A percentile compares a stretch with the other conserved stretches of the same genome.
Evolutionary conservation across 768 basidiomycete species (phyloP).

Genomic region (Vishniacozyma victoriae): DNA sequence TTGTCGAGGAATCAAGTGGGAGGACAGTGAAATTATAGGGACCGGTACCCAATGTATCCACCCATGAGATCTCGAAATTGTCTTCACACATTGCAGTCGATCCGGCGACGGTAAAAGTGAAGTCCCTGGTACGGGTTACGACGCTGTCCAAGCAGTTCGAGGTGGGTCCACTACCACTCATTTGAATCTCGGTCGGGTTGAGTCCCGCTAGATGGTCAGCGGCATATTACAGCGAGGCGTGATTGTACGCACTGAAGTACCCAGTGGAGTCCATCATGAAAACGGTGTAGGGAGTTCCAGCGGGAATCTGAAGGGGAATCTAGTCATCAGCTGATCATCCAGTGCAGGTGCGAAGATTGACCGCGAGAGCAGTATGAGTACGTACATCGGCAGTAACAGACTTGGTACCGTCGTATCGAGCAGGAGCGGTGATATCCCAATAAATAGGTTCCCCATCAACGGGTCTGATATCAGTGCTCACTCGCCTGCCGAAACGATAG

Average conservation of each 20-base stretch:
- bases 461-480: background rate
- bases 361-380: background rate
- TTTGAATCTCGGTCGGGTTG: background rate
- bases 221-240: too few species aligned
- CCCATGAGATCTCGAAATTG: conserved; percentile 33
- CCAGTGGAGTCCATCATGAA: background rate
- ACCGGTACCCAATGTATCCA: conserved; percentile 12
- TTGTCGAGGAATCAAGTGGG: conserved; percentile 26
- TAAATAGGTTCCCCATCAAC: background rate
- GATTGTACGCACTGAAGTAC: too few species aligned
- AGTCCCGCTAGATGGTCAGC: too few species aligned
- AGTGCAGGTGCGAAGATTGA: background rate
- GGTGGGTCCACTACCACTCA: too few species aligned
- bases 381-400: background rate
- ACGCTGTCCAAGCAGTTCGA: background rate
- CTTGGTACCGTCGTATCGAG: background rate
- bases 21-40: conserved; percentile 35
- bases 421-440: background rate
- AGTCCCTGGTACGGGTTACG: conserved; percentile 10
- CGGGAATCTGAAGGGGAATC: background rate
- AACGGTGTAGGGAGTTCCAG: background rate
- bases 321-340: background rate
- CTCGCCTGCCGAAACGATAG: background rate
- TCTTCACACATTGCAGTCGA: conserved; percentile 22
- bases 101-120: conserved; percentile 29